A percentile compares a stretch with the other conserved stretches of the same genome.
These are phyloP conservation scores for Papilionanthe hybrid DNA, from an alignment of 116 monocot genomes.

Conservation along the genomic window DNA sequence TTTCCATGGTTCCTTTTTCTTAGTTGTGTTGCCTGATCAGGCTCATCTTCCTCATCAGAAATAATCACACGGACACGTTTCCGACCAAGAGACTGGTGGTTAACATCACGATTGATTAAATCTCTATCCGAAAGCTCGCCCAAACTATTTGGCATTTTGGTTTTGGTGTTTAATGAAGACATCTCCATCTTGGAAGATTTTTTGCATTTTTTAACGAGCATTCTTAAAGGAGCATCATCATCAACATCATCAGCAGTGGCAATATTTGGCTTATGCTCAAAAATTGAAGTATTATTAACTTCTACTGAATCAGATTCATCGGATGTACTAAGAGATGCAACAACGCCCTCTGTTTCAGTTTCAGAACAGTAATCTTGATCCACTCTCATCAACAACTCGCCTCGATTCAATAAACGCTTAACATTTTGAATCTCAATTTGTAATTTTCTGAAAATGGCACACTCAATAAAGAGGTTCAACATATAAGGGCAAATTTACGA, in stretches of 20 bases:
- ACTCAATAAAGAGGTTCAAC: not conserved
- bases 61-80: constrained; percentile 71
- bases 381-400: constrained; percentile 23
- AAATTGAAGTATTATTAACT: constrained; percentile 10
- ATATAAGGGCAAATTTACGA: not conserved
- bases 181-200: constrained; percentile 28
- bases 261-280: not conserved
- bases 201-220: constrained; percentile 32
- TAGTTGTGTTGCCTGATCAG: constrained; percentile 15
- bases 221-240: constrained; percentile 43
- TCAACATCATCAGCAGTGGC: constrained; percentile 27
- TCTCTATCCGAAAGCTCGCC: constrained; percentile 14
- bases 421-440: constrained; percentile 68
- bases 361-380: constrained; percentile 75
- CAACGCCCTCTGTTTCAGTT: constrained; percentile 83
- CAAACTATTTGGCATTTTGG: constrained; percentile 10
- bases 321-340: constrained; percentile 21
- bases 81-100: constrained; percentile 30
- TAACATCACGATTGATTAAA: constrained; percentile 21
- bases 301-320: constrained; percentile 18
- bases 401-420: constrained; percentile 35
- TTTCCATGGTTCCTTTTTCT: constrained; percentile 15
- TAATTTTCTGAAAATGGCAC: constrained; percentile 56
- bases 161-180: constrained; percentile 20
- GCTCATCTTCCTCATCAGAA: constrained; percentile 84